Evolutionary conservation across 2,329 filamentous ascomycete species (phyloP).

Genomic region (Hypocreales sp.): DNA sequence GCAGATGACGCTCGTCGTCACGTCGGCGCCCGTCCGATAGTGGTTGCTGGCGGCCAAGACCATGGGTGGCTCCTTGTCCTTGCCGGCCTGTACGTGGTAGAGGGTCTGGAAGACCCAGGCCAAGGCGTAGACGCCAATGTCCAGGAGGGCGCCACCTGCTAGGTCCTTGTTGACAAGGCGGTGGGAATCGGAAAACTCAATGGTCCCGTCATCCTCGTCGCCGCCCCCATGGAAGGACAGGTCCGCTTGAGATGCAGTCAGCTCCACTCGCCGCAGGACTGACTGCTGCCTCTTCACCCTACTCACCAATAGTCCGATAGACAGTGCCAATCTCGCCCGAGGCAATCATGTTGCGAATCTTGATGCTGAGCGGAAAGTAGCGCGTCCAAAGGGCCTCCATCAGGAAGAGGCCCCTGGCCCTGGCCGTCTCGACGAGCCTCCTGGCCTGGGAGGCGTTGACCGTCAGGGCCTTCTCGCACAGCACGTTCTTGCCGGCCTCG

Average conservation of each 20-base stretch:
- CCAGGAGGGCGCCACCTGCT: slow-evolving; percentile 68
- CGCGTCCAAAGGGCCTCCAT: slow-evolving; percentile 88
- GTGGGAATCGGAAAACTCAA: slow-evolving; percentile 44
- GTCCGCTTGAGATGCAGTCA: slow-evolving; percentile 26
- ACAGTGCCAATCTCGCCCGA: slow-evolving; percentile 42
- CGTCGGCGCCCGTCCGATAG: slow-evolving; percentile 61
- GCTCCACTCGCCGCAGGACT: too few relatives aligned
- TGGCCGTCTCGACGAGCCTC: slow-evolving; percentile 56
- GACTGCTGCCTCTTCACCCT: too few relatives aligned
- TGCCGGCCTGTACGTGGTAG: slow-evolving; percentile 61
- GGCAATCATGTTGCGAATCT: slow-evolving; percentile 49
- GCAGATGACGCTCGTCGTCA: slow-evolving; percentile 62
- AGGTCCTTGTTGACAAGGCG: slow-evolving; percentile 73
- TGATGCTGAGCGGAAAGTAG: slow-evolving; percentile 71
- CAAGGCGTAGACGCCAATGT: slow-evolving; percentile 76
- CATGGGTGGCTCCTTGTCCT: slow-evolving; percentile 50
- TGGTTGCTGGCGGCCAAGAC: slow-evolving; percentile 57
- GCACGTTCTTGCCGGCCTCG: slow-evolving; percentile 70
- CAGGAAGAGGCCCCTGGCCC: slow-evolving; percentile 56
- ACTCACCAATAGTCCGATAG: slow-evolving; percentile 38
- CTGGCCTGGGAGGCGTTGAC: slow-evolving; percentile 66
- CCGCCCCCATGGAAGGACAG: slow-evolving; percentile 44
- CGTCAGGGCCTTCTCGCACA: slow-evolving; percentile 85
- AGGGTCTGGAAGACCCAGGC: slow-evolving; percentile 86
- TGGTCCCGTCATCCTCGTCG: slow-evolving; percentile 31